Percentiles rank a stretch among this genome's conserved stretches.
Conservation (phyloP, 768 basidiomycete species). For the Lepiota subincarnata region DNA sequence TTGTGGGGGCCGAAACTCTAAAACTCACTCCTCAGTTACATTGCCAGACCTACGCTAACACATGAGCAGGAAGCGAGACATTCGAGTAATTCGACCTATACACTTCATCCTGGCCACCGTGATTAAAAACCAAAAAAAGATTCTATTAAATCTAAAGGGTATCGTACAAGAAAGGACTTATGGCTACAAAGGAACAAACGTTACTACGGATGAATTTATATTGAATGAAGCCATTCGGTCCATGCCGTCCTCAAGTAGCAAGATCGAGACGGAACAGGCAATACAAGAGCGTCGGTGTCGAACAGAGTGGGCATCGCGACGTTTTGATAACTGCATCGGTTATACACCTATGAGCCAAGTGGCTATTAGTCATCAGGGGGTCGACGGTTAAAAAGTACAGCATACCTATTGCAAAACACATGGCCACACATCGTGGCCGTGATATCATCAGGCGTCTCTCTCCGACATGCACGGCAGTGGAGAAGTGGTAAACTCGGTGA, state of each 20-base stretch:
- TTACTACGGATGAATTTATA: constrained; percentile 10
- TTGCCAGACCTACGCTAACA: too few species aligned
- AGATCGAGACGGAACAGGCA: constrained; percentile 51
- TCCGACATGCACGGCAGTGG: constrained; percentile 48
- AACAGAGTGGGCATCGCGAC: constrained; percentile 49
- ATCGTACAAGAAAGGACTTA: too few species aligned
- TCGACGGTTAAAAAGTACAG: too few species aligned
- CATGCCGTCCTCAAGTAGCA: background rate
- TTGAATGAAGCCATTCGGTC: constrained; percentile 9
- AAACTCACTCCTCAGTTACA: too few species aligned
- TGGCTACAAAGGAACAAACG: background rate
- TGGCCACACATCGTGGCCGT: constrained; percentile 64
- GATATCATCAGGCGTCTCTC: constrained; percentile 46
- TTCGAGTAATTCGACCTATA: too few species aligned
- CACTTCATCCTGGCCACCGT: too few species aligned
- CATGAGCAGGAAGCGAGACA: too few species aligned
- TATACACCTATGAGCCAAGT: constrained; percentile 41
- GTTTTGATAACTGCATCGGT: constrained; percentile 41
- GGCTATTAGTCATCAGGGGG: too few species aligned
- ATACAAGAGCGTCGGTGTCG: constrained; percentile 46
- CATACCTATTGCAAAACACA: constrained; percentile 54
- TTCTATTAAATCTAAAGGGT: too few species aligned
- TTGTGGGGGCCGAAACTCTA: too few species aligned
- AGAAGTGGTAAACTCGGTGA: constrained; percentile 22
- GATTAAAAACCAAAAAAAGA: too few species aligned